A percentile compares a stretch with the other conserved stretches of the same genome.
phyloP scores from a whole-genome alignment of 768 basidiomycete species.

The Phylloporus sp. region DNA sequence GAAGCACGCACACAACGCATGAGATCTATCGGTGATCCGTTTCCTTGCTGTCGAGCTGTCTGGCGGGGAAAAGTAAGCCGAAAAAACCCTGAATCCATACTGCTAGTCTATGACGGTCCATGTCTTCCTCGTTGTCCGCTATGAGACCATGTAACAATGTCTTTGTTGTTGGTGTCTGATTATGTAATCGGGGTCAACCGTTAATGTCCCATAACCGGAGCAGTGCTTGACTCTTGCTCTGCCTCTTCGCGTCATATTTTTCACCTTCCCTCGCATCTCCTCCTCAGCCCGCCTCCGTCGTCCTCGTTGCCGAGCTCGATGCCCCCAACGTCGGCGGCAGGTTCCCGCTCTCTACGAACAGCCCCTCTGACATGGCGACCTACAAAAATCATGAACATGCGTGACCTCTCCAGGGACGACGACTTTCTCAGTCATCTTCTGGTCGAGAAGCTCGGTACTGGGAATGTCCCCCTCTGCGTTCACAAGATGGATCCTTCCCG shows the following conservation, averaged over 20 bases:
- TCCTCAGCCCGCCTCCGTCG: conserved; percentile 21
- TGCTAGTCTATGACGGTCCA: conserved; percentile 3
- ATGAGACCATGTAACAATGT: conserved; percentile 2
- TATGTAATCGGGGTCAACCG: conserved; percentile 20
- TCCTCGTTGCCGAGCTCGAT: conserved; percentile 28
- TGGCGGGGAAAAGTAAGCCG: not conserved
- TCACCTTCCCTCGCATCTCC: conserved; percentile 7
- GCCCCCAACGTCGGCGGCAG: conserved; percentile 28
- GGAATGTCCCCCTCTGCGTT: conserved; percentile 72
- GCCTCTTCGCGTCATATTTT: conserved; percentile 33
- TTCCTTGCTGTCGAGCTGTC: not conserved
- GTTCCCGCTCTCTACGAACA: conserved; percentile 20
- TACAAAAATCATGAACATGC: conserved; percentile 88
- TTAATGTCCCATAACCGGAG: conserved; percentile 32
- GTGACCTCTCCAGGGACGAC: conserved; percentile 86
- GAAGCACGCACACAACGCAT: conserved; percentile 74
- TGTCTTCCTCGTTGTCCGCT: conserved; percentile 4
- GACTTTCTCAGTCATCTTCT: conserved; percentile 88
- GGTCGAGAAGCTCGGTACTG: conserved; percentile 85
- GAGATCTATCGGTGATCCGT: conserved; percentile 7
- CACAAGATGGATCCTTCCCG: conserved; percentile 87
- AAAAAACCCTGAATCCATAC: not conserved
- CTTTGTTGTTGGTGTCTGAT: conserved; percentile 11
- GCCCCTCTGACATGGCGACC: conserved; percentile 60
- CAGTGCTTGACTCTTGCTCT: conserved; percentile 25